Base-by-base conservation (phyloP, 345 rosid genomes). In the Pugionium cornutum region DNA sequence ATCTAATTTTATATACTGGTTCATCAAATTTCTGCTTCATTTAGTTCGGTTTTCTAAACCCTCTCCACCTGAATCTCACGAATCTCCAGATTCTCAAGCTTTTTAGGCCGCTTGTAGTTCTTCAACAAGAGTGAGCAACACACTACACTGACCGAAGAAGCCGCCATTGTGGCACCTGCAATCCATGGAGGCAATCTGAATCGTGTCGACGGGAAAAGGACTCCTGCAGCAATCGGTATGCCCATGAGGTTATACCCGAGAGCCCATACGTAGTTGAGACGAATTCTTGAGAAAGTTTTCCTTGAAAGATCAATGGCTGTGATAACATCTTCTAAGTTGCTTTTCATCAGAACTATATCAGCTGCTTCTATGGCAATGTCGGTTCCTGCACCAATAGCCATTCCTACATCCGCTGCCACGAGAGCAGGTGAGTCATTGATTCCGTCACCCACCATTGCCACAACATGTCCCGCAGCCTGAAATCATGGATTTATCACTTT, bases 101-200 rank as follows among this genome's bases (percentile, higher is more conserved):
- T 76, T 81, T 82, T 82, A 4, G 95, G 94, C 37, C 91, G 73
- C 71, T 75, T 80, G 78, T 92, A 92, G 55, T 83, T 58, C 82
- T 81, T 86, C 72, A 92, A 69, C 74, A 89, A 62, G 54, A 89
- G 89, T 34, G 97, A 92, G 75, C 96, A 88, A 60, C 96, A 83
- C 32, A 92, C 97, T 3, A 92, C 97, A 36, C 97, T 89, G 46
- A 92, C 97, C 0, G 98, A 92, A 39, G 98, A 92, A 2, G 98
- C 91, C 9, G 98, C 97, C 98, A 92, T 92, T 47, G 97, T 96
- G 3, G 96, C 98, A 6, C 97, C 98, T 1, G 98, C 98, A 3
- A 92, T 85, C 98, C 98, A 92, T 1, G 98, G 98, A 0, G 98
- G 97, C 45, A 92, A 75, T 42, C 97, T 88, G 71, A 88, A 86